phyloP scores from a whole-genome alignment of 257 asterid species.

The Primulina tabacum region DNA sequence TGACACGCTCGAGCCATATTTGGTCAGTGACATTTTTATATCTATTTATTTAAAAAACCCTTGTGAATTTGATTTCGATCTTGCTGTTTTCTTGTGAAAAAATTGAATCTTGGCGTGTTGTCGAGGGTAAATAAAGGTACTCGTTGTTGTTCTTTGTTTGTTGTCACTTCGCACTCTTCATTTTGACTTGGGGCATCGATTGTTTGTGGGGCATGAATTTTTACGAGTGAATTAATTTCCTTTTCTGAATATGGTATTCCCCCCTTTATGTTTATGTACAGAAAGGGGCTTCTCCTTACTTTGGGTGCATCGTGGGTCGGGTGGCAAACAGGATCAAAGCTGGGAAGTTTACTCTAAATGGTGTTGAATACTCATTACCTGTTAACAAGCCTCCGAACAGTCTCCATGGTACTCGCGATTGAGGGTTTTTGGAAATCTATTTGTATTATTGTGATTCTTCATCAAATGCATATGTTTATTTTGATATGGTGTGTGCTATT shows the following conservation, averaged over 20 bases:
- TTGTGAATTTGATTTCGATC: not conserved
- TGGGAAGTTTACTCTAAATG: conserved; percentile 76
- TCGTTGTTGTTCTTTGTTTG: conserved; percentile 14
- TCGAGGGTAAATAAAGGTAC: conserved; percentile 3
- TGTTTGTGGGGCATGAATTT: not conserved
- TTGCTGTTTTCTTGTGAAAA: conserved; percentile 9
- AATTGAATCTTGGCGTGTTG: conserved; percentile 11
- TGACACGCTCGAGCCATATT: conserved; percentile 83
- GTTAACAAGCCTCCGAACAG: conserved; percentile 89
- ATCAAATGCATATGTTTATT: not conserved
- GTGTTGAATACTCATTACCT: conserved; percentile 65
- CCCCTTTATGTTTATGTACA: conserved; percentile 28
- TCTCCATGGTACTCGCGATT: conserved; percentile 65
- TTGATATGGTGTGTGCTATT: too few species aligned
- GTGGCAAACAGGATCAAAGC: conserved; percentile 95
- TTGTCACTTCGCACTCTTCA: not conserved
- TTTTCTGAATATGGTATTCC: not conserved
- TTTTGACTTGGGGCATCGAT: not conserved
- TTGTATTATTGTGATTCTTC: not conserved
- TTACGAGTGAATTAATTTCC: not conserved
- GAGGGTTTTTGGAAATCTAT: not conserved
- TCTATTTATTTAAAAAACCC: not conserved
- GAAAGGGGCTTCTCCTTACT: conserved; percentile 89
- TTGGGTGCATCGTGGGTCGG: conserved; percentile 98
- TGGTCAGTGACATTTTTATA: conserved; percentile 40